Conservation (phyloP, 177 flowering plant species). For the Tripterygium wilfordii region DNA sequence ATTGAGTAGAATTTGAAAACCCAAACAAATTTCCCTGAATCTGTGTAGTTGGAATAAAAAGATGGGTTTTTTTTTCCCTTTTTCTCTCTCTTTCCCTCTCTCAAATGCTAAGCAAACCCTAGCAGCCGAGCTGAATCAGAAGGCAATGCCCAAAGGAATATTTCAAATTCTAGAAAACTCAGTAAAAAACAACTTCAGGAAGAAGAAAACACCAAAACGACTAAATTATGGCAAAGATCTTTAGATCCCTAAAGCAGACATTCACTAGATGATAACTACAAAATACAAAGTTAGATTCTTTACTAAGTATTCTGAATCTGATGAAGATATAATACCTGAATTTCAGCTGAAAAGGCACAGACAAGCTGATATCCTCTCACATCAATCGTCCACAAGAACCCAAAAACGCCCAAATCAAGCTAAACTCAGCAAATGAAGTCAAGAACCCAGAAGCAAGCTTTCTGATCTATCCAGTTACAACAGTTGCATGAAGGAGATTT, state of each 20-base stretch:
- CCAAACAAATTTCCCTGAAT: background rate
- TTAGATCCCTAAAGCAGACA: no score
- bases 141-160: no score
- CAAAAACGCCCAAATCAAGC: background rate
- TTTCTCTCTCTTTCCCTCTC: no score
- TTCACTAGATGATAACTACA: no score
- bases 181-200: background rate
- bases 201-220: background rate
- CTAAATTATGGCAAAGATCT: no score
- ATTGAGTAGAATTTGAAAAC: background rate
- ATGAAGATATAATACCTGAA: conserved; percentile 7
- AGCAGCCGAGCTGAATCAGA: no score
- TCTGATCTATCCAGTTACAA: no score
- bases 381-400: background rate
- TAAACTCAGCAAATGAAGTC: background rate
- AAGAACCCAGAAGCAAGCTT: no score
- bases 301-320: no score
- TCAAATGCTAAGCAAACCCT: no score
- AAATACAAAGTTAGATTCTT: no score
- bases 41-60: background rate
- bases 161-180: background rate
- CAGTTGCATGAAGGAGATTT: no score
- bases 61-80: background rate
- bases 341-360: conserved; percentile 4
- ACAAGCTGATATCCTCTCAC: background rate